Evolutionary conservation across 2,329 filamentous ascomycete species (phyloP).

Genomic region (Cladosporium sp.): DNA sequence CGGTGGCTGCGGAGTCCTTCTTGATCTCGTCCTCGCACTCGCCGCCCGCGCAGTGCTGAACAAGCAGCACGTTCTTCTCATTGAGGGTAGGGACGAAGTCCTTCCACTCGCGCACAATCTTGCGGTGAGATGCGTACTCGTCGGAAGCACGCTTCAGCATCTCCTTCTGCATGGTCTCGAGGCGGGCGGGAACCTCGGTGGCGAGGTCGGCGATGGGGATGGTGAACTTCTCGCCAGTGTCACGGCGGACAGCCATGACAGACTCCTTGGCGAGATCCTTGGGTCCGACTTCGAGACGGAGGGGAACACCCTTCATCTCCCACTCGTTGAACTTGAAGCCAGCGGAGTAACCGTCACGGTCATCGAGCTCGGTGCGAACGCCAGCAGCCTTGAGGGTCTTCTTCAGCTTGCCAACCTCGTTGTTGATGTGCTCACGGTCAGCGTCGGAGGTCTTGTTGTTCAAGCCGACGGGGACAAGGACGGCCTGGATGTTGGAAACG

Average conservation of each 20-base stretch:
- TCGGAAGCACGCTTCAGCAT: slow-evolving; percentile 72
- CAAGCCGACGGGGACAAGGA: slow-evolving; percentile 89
- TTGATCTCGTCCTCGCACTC: slow-evolving; percentile 94
- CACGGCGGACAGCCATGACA: slow-evolving; percentile 80
- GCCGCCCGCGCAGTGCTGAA: slow-evolving; percentile 79
- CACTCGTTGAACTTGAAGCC: slow-evolving; percentile 99
- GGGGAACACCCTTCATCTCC: slow-evolving; percentile 92
- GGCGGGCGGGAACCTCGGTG: slow-evolving; percentile 69
- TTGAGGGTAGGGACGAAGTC: slow-evolving; percentile 88
- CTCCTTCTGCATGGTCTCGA: slow-evolving; percentile 85
- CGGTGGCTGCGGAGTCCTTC: slow-evolving; percentile 76
- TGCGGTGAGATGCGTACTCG: slow-evolving; percentile 73
- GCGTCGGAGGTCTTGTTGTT: slow-evolving; percentile 81
- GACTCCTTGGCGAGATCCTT: slow-evolving; percentile 85
- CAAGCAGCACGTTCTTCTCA: slow-evolving; percentile 84
- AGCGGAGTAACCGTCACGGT: slow-evolving; percentile 83
- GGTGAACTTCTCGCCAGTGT: slow-evolving; percentile 74
- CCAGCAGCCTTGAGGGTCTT: slow-evolving; percentile 65
- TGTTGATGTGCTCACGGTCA: slow-evolving; percentile 69
- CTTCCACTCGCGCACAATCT: slow-evolving; percentile 78
- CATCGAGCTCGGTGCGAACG: slow-evolving; percentile 75
- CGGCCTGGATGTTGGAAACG: slow-evolving; percentile 77
- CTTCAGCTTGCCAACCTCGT: slow-evolving; percentile 68
- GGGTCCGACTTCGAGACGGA: slow-evolving; percentile 91
- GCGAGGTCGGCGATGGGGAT: slow-evolving; percentile 70